phyloP scores from a whole-genome alignment of 129 eudicot species.

The sunflower (Helianthus annuus) region HanXRQr2.0-SUNRISE NC_035438.2:18907129-18907628 shows the following conservation, averaged over 20 bases:
- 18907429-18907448: no score
- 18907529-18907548: no score
- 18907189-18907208: no score
- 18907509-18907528: conserved; percentile 34
- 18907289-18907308: background rate
- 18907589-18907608: background rate
- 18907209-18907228: no score
- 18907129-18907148: no score
- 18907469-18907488: no score
- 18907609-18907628: background rate
- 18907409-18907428: conserved; percentile 8
- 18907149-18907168: no score
- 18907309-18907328: conserved; percentile 7
- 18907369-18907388: no score
- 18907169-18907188: no score
- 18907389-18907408: background rate
- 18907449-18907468: no score
- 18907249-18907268: background rate
- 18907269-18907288: background rate
- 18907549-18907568: no score
- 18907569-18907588: background rate
- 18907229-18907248: conserved; percentile 1
- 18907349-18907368: conserved; percentile 22
- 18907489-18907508: conserved; percentile 5
- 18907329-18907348: conserved; percentile 36